These are phyloP conservation scores for Cenchrus fungigraminus DNA, from an alignment of 176 grass and related monocot genomes.

Conservation along the genomic window DNA sequence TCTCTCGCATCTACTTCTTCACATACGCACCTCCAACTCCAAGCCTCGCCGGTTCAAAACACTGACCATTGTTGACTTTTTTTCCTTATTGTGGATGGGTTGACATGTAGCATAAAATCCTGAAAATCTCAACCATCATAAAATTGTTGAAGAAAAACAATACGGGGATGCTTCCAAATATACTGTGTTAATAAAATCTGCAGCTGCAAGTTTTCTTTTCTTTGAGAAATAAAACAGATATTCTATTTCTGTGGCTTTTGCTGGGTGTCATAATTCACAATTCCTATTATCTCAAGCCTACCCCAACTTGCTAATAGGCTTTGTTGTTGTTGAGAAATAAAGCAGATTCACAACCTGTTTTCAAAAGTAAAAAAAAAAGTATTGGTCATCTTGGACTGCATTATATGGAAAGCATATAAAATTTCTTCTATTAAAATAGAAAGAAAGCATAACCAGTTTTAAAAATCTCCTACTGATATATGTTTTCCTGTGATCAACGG, in stretches of 20 bases:
- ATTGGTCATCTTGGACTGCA: not conserved
- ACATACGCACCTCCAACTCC: too few species aligned
- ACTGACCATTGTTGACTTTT: too few species aligned
- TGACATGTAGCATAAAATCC: too few species aligned
- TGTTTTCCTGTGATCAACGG: constrained; percentile 4
- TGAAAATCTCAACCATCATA: too few species aligned
- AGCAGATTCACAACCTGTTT: not conserved
- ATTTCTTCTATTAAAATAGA: not conserved
- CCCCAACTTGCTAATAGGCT: not conserved
- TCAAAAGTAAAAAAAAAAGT: not conserved
- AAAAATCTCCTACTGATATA: not conserved
- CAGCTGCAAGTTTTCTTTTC: not conserved
- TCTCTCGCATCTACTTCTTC: too few species aligned
- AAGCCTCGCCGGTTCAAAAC: too few species aligned
- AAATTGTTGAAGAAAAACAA: not conserved
- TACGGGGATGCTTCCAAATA: not conserved
- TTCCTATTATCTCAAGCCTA: not conserved
- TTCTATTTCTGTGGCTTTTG: not conserved
- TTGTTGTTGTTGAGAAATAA: not conserved
- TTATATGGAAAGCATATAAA: not conserved
- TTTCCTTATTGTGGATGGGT: too few species aligned
- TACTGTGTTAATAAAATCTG: not conserved
- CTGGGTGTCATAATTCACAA: not conserved
- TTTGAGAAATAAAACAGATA: not conserved
- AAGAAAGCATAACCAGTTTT: not conserved